Percentiles rank a stretch among this genome's conserved stretches.
Evolutionary conservation across 2,329 filamentous ascomycete genomes (phyloP).

Genomic region (Colletotrichum agaves): DNA sequence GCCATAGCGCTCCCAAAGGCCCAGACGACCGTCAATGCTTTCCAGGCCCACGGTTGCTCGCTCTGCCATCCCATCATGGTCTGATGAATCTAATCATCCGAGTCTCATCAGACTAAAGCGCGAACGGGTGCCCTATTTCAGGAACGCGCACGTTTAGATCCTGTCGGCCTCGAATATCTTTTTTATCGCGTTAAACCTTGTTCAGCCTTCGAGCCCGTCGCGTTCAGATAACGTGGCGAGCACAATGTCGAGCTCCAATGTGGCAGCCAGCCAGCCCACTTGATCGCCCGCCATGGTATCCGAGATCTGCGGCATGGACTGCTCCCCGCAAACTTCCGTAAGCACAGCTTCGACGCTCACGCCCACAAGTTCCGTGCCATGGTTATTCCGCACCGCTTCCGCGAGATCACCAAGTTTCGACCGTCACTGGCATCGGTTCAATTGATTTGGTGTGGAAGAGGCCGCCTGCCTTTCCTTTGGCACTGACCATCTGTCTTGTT

Average conservation of each 20-base stretch:
- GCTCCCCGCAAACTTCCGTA: conserved; percentile 16
- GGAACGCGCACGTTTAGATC: conserved; percentile 22
- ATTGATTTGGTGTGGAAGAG: conserved; percentile 1
- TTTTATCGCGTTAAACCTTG: background rate
- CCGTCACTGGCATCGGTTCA: background rate
- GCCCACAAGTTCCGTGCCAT: background rate
- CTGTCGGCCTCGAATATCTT: conserved; percentile 3
- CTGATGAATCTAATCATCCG: conserved; percentile 4
- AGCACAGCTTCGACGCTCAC: background rate
- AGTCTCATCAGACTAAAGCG: conserved; percentile 1
- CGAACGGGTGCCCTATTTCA: conserved; percentile 28
- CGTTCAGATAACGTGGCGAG: conserved; percentile 26
- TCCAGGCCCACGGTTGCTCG: conserved; percentile 2
- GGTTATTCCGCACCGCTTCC: conserved; percentile 12
- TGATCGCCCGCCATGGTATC: conserved; percentile 31
- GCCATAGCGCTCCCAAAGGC: conserved; percentile 4
- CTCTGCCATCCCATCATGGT: conserved; percentile 29
- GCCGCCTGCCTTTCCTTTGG: background rate
- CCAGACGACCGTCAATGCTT: conserved; percentile 12
- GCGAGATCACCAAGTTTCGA: conserved; percentile 11
- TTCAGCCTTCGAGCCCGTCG: background rate
- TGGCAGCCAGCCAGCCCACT: conserved; percentile 17
- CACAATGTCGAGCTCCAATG: conserved; percentile 11
- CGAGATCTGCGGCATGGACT: conserved; percentile 33
- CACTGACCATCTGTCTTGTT: conserved; percentile 15